These are phyloP conservation scores for Cyclostephanos tholiformis DNA, from an alignment of 108 stramenopile genomes.

Conservation along the genomic window DNA sequence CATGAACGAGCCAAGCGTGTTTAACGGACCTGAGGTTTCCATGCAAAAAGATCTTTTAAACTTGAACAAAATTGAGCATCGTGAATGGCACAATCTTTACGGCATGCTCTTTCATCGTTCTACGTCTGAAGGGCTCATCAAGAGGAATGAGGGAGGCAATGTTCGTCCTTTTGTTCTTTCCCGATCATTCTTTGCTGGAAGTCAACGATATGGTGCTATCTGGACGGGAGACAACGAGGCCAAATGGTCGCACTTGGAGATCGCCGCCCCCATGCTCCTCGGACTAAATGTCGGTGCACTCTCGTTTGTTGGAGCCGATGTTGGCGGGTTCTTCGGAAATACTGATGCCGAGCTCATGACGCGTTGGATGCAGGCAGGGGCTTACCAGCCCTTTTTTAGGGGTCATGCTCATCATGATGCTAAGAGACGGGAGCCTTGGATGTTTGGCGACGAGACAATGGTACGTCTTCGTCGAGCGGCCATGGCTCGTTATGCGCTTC, in stretches of 20 bases:
- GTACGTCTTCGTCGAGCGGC: constrained; percentile 79
- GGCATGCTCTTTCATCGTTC: constrained; percentile 98
- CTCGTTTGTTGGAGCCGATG: constrained; percentile 98
- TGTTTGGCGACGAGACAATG: constrained; percentile 95
- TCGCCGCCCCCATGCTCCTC: constrained; percentile 96
- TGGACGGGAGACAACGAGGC: constrained; percentile 99
- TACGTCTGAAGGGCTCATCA: constrained; percentile 90
- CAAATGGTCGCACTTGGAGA: constrained; percentile 91
- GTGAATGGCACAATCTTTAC: constrained; percentile 99
- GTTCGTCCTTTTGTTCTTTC: constrained; percentile 96
- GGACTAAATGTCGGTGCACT: constrained; percentile 91
- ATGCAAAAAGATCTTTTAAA: constrained; percentile 94
- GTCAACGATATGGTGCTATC: constrained; percentile 96
- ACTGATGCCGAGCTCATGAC: constrained; percentile 96
- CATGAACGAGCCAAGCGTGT: constrained; percentile 99
- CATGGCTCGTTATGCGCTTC: constrained; percentile 93
- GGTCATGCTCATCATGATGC: constrained; percentile 99
- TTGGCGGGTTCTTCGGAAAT: constrained; percentile 99
- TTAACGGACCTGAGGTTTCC: constrained; percentile 99
- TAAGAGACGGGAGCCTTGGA: constrained; percentile 97
- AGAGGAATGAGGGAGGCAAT: constrained; percentile 69
- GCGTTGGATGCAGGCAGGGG: constrained; percentile 98
- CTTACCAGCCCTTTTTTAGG: constrained; percentile 98
- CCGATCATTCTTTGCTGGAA: constrained; percentile 96
- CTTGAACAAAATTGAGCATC: constrained; percentile 92